phyloP scores from a whole-genome alignment of 2,329 filamentous ascomycete genomes.

The Rutstroemia sp. region DNA sequence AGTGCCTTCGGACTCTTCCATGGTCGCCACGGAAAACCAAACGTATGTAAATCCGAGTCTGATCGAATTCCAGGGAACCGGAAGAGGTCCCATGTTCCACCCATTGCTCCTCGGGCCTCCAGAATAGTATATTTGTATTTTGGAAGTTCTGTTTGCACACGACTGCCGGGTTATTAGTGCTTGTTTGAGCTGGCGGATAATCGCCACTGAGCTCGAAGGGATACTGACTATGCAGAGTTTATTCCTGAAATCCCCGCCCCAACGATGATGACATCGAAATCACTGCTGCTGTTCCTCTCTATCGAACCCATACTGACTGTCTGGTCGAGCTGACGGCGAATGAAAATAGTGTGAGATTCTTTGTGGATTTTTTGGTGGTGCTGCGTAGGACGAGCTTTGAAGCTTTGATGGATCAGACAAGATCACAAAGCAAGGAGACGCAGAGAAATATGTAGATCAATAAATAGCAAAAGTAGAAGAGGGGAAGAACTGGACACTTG shows the following conservation, averaged over 20 bases:
- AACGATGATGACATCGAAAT: slow-evolving; percentile 53
- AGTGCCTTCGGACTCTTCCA: slow-evolving; percentile 51
- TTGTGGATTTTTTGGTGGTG: not conserved
- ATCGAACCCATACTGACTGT: slow-evolving; percentile 14
- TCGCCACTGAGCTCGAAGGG: not conserved
- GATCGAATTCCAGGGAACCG: slow-evolving; percentile 65
- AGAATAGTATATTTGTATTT: slow-evolving; percentile 54
- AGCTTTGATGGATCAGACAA: not conserved
- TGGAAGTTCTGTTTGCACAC: slow-evolving; percentile 53
- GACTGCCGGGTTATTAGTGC: slow-evolving; percentile 21
- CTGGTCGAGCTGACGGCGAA: not conserved
- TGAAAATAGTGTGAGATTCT: not conserved
- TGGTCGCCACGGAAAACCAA: slow-evolving; percentile 62
- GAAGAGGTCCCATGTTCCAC: slow-evolving; percentile 76
- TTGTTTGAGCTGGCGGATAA: not conserved
- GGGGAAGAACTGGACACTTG: no score
- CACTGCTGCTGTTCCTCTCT: slow-evolving; percentile 1
- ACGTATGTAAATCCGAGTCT: slow-evolving; percentile 54
- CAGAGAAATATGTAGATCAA: no score
- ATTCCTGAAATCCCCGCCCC: slow-evolving; percentile 72
- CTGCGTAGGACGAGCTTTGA: not conserved
- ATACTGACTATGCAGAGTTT: slow-evolving; percentile 55
- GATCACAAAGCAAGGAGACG: no score
- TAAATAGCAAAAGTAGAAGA: no score
- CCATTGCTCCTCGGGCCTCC: slow-evolving; percentile 57